These are phyloP conservation scores for Alternaria rosae DNA, from an alignment of 2,329 filamentous ascomycete genomes.

Conservation along the genomic window DNA sequence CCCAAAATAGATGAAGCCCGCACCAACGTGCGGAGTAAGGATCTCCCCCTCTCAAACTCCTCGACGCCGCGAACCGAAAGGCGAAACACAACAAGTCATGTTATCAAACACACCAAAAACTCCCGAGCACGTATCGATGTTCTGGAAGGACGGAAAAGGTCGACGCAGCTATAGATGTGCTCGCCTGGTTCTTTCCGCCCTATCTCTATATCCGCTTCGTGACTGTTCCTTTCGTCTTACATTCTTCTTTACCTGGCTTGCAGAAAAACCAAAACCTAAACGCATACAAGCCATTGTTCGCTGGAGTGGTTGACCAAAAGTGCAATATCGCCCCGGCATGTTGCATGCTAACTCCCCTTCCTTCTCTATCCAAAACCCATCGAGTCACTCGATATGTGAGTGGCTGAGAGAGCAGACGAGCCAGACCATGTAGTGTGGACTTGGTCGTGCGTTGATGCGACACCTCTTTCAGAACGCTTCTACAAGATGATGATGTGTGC, in stretches of 20 bases:
- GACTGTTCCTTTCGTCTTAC: background rate
- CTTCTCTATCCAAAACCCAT: too few species aligned
- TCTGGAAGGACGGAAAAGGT: too few species aligned
- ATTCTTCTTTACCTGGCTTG: background rate
- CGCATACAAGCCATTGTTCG: too few species aligned
- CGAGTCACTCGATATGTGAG: too few species aligned
- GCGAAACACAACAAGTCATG: too few species aligned
- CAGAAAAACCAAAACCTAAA: too few species aligned
- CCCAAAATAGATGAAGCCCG: background rate
- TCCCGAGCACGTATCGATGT: too few species aligned
- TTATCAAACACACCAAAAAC: background rate
- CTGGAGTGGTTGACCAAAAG: background rate
- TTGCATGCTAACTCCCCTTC: too few species aligned
- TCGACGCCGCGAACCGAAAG: too few species aligned
- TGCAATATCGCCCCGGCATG: too few species aligned
- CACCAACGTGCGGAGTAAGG: background rate
- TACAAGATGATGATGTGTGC: background rate
- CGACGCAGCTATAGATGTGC: fast-evolving
- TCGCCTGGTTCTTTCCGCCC: background rate
- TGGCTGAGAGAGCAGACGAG: background rate
- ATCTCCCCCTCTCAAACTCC: background rate
- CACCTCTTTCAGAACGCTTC: fast-evolving
- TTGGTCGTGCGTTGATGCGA: background rate
- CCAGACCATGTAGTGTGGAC: background rate
- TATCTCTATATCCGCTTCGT: background rate